Conservation (phyloP, 2,329 filamentous ascomycete genomes). For the Fusarium solani-melongenae region DNA sequence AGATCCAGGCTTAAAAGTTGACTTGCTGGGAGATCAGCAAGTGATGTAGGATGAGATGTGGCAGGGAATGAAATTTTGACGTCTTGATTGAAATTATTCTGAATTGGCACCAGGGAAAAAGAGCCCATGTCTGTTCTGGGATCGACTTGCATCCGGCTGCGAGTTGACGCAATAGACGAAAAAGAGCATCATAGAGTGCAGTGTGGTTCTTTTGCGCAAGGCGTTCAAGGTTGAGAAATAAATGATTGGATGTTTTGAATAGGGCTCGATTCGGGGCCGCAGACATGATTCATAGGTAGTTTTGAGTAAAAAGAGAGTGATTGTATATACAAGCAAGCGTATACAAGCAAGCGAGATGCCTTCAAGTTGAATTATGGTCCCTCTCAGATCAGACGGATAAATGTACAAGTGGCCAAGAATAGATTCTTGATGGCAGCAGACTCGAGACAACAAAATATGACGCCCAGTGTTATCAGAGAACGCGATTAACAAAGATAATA, state of each 20-base stretch:
- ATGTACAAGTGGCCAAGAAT: not conserved
- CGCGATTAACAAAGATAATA: slow-evolving; percentile 29
- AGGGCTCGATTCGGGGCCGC: not conserved
- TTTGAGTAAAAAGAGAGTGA: not conserved
- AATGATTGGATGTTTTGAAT: not conserved
- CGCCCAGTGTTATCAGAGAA: slow-evolving; percentile 37
- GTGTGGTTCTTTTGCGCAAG: slow-evolving; percentile 13
- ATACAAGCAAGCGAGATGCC: not conserved
- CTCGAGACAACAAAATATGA: slow-evolving; percentile 22
- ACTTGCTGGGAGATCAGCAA: not conserved
- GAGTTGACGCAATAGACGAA: slow-evolving; percentile 2
- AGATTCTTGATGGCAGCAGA: not conserved
- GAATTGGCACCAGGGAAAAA: not conserved
- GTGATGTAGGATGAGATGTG: not conserved
- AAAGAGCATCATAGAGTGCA: slow-evolving; percentile 7
- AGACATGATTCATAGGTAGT: not conserved
- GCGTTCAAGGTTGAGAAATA: slow-evolving; percentile 26
- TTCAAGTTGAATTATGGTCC: not conserved
- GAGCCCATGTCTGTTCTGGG: not conserved
- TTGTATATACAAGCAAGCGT: not conserved
- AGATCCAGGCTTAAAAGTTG: slow-evolving; percentile 70
- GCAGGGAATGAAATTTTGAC: slow-evolving; percentile 10
- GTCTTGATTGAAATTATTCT: not conserved
- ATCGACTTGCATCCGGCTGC: not conserved
- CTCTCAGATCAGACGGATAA: not conserved